These are phyloP conservation scores for Tolypocladium sp. DNA, from an alignment of 2,329 filamentous ascomycete genomes.

Conservation along the genomic window DNA sequence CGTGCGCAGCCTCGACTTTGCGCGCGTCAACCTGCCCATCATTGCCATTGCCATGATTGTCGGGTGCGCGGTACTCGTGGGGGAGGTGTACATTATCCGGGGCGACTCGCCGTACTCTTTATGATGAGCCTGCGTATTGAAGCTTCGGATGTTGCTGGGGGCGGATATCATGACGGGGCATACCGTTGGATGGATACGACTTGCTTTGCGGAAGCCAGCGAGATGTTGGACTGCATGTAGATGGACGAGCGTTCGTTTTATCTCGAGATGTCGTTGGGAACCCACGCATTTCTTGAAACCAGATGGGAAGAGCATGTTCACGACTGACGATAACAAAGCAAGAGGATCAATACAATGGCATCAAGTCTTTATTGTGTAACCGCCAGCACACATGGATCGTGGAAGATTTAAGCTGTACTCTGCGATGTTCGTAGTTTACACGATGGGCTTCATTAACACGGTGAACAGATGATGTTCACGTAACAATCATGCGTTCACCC, in stretches of 20 bases:
- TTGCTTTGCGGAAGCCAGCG: neutral
- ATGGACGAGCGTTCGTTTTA: neutral
- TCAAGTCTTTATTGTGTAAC: too few relatives aligned
- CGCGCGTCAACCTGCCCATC: slow-evolving; percentile 59
- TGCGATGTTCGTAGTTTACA: too few relatives aligned
- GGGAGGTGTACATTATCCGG: slow-evolving; percentile 48
- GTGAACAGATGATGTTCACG: neutral
- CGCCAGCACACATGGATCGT: too few relatives aligned
- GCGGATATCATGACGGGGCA: neutral
- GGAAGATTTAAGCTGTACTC: too few relatives aligned
- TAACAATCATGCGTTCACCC: neutral
- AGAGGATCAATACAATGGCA: neutral
- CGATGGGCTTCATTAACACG: neutral
- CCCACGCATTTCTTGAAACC: too few relatives aligned
- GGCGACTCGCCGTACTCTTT: neutral
- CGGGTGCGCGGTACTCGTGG: slow-evolving; percentile 51
- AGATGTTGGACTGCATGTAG: neutral
- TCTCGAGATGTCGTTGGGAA: neutral
- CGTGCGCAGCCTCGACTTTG: slow-evolving; percentile 56
- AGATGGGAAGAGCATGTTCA: too few relatives aligned
- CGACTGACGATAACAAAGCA: neutral
- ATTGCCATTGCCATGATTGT: slow-evolving; percentile 61
- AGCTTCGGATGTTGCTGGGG: neutral
- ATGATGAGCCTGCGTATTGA: neutral
- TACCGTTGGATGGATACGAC: neutral